Evolutionary conservation across 2,329 filamentous ascomycete species (phyloP).

Genomic region (Colletotrichum sp.): DNA sequence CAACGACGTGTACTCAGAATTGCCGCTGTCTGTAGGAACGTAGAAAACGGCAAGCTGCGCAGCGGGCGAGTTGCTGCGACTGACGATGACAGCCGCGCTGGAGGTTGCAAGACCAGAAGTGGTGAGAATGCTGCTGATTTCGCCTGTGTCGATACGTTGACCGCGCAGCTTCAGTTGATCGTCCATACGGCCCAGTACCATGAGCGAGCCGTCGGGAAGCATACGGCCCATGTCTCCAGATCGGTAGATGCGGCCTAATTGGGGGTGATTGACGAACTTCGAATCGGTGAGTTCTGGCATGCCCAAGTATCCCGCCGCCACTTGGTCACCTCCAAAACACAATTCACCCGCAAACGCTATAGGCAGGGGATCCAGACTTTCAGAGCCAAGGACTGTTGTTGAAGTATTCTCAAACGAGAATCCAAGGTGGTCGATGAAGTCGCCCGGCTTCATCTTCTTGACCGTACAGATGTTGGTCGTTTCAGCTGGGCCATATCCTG

Average conservation of each 20-base stretch:
- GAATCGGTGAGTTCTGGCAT: slow-evolving; percentile 63
- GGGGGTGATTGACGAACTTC: slow-evolving; percentile 73
- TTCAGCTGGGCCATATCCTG: slow-evolving; percentile 81
- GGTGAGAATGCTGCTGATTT: slow-evolving; percentile 71
- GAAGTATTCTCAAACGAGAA: slow-evolving; percentile 78
- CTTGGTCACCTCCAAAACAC: slow-evolving; percentile 85
- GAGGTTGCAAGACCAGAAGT: slow-evolving; percentile 57
- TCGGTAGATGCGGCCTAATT: slow-evolving; percentile 77
- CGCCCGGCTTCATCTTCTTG: slow-evolving; percentile 60
- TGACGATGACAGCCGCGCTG: slow-evolving; percentile 67
- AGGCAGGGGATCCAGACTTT: slow-evolving; percentile 61
- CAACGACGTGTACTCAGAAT: slow-evolving; percentile 27
- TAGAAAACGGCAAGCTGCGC: slow-evolving; percentile 74
- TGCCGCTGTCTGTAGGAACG: slow-evolving; percentile 45
- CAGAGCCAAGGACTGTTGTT: slow-evolving; percentile 62
- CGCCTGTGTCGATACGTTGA: slow-evolving; percentile 78
- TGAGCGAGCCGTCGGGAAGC: slow-evolving; percentile 75
- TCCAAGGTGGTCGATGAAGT: slow-evolving; percentile 79
- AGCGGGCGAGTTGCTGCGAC: slow-evolving; percentile 36
- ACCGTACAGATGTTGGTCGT: slow-evolving; percentile 89
- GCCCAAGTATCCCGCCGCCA: slow-evolving; percentile 77
- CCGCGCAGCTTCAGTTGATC: slow-evolving; percentile 84
- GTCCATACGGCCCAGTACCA: slow-evolving; percentile 76
- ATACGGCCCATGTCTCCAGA: slow-evolving; percentile 84
- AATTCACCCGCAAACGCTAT: slow-evolving; percentile 80